These are phyloP conservation scores for Uromyces viciae-fabae DNA, from an alignment of 1,284 basidiomycete genomes.

Conservation along the genomic window DNA sequence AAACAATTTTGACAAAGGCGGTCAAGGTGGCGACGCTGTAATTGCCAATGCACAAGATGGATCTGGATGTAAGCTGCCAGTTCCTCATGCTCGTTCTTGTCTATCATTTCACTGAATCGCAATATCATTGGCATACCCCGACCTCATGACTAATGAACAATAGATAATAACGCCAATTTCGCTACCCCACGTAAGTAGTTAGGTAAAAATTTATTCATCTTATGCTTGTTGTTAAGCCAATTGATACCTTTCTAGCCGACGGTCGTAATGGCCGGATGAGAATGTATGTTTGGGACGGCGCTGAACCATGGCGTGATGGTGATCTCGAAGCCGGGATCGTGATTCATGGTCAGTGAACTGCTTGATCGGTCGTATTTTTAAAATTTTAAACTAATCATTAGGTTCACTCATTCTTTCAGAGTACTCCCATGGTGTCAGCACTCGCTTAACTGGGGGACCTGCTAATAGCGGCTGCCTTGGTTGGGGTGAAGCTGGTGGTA, in stretches of 20 bases:
- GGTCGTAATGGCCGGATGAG: constrained; percentile 79
- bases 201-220: not conserved
- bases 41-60: constrained; percentile 94
- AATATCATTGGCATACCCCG: not conserved
- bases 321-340: constrained; percentile 68
- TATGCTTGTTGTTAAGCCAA: not conserved
- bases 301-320: constrained; percentile 82
- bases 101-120: constrained; percentile 1
- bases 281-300: constrained; percentile 95
- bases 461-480: constrained; percentile 87
- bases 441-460: constrained; percentile 88
- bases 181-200: constrained; percentile 57
- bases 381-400: not conserved
- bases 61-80: constrained; percentile 65
- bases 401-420: constrained; percentile 48
- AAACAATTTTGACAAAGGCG: constrained; percentile 86
- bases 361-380: no score
- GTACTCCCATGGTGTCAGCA: constrained; percentile 77
- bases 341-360: constrained; percentile 25
- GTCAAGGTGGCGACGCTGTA: constrained; percentile 78
- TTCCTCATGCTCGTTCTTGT: no score
- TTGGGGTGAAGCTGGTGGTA: constrained; percentile 91
- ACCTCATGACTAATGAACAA: no score
- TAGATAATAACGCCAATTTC: constrained; percentile 59
- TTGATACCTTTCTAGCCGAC: constrained; percentile 48